Evolutionary conservation across 495 filamentous ascomycete species (phyloP).

Genomic region (Tuber borchii): DNA sequence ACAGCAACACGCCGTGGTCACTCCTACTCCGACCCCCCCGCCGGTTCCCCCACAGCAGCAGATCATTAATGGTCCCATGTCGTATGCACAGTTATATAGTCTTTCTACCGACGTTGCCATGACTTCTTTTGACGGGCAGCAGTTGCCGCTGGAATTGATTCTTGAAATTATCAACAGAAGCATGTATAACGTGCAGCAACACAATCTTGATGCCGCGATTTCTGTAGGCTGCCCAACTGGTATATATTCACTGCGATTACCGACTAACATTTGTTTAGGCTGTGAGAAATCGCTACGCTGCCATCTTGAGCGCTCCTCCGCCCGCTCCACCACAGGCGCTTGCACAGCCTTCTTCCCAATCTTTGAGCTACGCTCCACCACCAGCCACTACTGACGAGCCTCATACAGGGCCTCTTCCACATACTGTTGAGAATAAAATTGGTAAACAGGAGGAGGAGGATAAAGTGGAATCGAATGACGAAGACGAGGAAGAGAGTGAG

Average conservation of each 20-base stretch:
- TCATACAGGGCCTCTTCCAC: slow-evolving; percentile 6
- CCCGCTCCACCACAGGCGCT: slow-evolving; percentile 9
- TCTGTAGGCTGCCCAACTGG: slow-evolving; percentile 22
- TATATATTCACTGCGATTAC: neutral
- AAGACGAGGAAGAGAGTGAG: slow-evolving; percentile 38
- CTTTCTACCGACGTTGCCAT: slow-evolving; percentile 66
- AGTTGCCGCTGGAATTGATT: slow-evolving; percentile 65
- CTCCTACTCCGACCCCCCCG: slow-evolving; percentile 50
- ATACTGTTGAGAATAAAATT: slow-evolving; percentile 5
- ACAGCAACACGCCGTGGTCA: slow-evolving; percentile 46
- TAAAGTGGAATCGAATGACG: slow-evolving; percentile 26
- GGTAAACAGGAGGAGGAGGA: slow-evolving; percentile 26
- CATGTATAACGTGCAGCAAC: slow-evolving; percentile 36
- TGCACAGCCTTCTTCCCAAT: slow-evolving; percentile 6
- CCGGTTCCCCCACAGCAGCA: slow-evolving; percentile 48
- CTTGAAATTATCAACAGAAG: slow-evolving; percentile 62
- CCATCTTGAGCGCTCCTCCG: slow-evolving; percentile 21
- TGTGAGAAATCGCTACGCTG: slow-evolving; percentile 35
- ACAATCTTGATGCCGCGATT: slow-evolving; percentile 49
- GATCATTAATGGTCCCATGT: slow-evolving; percentile 67
- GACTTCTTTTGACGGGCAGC: slow-evolving; percentile 72
- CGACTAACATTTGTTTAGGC: slow-evolving; percentile 23
- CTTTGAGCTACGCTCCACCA: slow-evolving; percentile 7
- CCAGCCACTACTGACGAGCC: slow-evolving; percentile 10
- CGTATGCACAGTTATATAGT: slow-evolving; percentile 72